Conservation (phyloP, 805 yeast species). For the Gaillardinia entomophila region DNA sequence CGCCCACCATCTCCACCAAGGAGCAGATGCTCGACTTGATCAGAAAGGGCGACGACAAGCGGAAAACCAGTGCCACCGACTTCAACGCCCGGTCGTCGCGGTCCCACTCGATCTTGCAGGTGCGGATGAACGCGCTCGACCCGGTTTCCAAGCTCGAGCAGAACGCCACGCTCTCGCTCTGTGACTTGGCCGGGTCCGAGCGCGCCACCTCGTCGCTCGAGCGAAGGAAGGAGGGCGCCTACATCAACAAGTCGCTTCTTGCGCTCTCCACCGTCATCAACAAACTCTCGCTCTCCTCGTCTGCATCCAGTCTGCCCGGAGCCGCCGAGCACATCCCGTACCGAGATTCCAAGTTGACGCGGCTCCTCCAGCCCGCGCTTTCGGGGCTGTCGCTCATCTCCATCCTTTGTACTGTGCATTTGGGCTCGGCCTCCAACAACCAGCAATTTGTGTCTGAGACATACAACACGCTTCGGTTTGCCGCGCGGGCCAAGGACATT, state of each 20-base stretch:
- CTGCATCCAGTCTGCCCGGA: constrained; percentile 16
- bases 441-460: constrained; percentile 67
- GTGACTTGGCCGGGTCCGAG: constrained; percentile 98
- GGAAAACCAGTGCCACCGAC: constrained; percentile 86
- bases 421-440: constrained; percentile 34
- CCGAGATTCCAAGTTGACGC: constrained; percentile 86
- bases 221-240: constrained; percentile 90
- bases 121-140: constrained; percentile 48
- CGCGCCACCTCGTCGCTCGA: constrained; percentile 63
- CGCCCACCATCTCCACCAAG: constrained; percentile 50
- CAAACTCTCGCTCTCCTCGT: constrained; percentile 46
- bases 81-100: constrained; percentile 83
- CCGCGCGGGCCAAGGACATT: constrained; percentile 87
- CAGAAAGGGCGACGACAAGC: constrained; percentile 60
- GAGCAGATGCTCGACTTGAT: constrained; percentile 59
- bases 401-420: constrained; percentile 80
- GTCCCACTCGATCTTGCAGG: constrained; percentile 83
- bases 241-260: constrained; percentile 81
- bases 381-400: constrained; percentile 82
- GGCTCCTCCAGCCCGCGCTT: constrained; percentile 86
- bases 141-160: constrained; percentile 31
- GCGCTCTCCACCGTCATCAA: constrained; percentile 93
- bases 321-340: constrained; percentile 72
- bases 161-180: constrained; percentile 66
- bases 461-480: constrained; percentile 81